Conservation (phyloP, 495 filamentous ascomycete species). For the Talaromyces borbonicus region DNA sequence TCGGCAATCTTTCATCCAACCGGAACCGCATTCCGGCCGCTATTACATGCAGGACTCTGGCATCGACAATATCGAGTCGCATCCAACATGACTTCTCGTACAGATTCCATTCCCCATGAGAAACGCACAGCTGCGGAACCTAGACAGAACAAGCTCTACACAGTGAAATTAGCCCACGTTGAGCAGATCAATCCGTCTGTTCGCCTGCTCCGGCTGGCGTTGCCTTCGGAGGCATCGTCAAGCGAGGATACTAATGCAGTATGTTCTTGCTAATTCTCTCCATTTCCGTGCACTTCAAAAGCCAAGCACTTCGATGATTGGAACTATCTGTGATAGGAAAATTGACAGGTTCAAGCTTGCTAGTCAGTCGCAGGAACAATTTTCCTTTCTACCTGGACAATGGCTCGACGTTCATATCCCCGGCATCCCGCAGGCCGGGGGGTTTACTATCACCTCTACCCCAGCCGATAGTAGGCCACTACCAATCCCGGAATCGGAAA, state of each 20-base stretch:
- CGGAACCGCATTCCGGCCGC: background rate
- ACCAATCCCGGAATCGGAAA: conserved; percentile 16
- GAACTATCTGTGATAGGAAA: no score
- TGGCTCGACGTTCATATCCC: conserved; percentile 83
- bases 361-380: conserved; percentile 16
- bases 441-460: conserved; percentile 80
- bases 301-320: no score
- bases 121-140: conserved; percentile 66
- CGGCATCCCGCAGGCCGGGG: conserved; percentile 55
- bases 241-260: conserved; percentile 12
- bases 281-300: conserved; percentile 10
- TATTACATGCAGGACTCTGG: background rate
- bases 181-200: conserved; percentile 37
- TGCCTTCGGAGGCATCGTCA: conserved; percentile 14
- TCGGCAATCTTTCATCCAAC: background rate
- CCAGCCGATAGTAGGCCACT: conserved; percentile 38
- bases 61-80: background rate
- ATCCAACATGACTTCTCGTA: conserved; percentile 13
- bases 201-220: conserved; percentile 39
- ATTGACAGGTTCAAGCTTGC: conserved; percentile 16
- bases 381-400: conserved; percentile 69
- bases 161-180: conserved; percentile 37
- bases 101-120: conserved; percentile 37
- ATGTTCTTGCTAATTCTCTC: conserved; percentile 24
- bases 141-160: conserved; percentile 48